Evolutionary conservation across 2,329 filamentous ascomycete species (phyloP).

Genomic region (Anisogramma anomala): DNA sequence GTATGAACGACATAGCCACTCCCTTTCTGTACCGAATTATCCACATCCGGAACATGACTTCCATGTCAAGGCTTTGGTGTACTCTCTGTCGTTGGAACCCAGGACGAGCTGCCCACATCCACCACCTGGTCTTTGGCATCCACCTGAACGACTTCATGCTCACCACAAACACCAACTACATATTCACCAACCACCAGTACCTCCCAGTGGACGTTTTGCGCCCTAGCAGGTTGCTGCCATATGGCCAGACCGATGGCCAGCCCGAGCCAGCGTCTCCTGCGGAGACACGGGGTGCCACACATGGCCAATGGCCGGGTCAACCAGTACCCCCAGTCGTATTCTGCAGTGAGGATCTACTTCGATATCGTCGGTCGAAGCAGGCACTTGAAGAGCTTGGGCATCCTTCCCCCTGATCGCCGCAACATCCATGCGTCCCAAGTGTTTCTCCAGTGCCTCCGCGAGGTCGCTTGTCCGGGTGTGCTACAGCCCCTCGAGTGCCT

Average conservation of each 20-base stretch:
- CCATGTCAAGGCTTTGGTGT: background rate
- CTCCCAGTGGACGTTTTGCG: too few species aligned
- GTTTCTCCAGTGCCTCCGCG: background rate
- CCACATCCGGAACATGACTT: background rate
- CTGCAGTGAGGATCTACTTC: background rate
- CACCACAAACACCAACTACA: background rate
- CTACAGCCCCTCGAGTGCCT: background rate
- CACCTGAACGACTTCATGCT: background rate
- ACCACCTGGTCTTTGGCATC: background rate
- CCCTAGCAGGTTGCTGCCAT: too few species aligned
- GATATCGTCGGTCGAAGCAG: background rate
- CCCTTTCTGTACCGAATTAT: background rate
- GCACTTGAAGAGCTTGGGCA: background rate
- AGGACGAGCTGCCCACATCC: background rate
- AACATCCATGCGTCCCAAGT: background rate
- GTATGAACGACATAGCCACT: background rate
- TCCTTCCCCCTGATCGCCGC: background rate
- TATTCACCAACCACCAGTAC: background rate
- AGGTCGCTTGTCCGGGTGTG: background rate
- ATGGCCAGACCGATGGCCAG: background rate
- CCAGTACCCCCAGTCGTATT: background rate
- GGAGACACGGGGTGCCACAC: background rate
- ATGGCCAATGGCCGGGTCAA: background rate
- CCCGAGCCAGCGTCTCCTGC: too few species aligned
- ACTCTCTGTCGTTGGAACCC: background rate